Percentiles rank a stretch among this genome's conserved stretches.
Evolutionary conservation across 805 yeast species (phyloP).

Genomic region (Ogataea neopini): DNA sequence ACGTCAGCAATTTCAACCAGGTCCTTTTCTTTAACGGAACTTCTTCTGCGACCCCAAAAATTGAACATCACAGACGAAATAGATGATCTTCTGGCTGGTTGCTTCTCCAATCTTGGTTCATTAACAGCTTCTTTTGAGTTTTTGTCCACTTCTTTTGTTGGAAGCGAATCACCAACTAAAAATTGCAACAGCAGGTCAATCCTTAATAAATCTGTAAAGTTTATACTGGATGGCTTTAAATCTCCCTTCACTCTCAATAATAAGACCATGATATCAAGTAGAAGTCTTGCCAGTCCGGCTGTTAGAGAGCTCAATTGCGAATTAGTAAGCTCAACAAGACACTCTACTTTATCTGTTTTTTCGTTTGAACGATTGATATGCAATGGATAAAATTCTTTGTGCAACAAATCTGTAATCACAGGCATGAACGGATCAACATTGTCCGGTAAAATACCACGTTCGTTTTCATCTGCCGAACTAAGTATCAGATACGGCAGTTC

Average conservation of each 20-base stretch:
- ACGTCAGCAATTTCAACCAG: not conserved
- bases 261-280: constrained; percentile 21
- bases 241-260: constrained; percentile 6
- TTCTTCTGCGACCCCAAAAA: constrained; percentile 15
- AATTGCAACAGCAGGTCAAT: constrained; percentile 19
- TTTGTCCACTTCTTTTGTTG: not conserved
- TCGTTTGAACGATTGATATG: constrained; percentile 8
- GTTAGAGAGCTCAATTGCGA: constrained; percentile 20
- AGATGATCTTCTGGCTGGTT: constrained; percentile 1
- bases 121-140: not conserved
- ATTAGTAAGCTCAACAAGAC: constrained; percentile 21
- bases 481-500: constrained; percentile 26
- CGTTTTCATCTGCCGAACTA: constrained; percentile 1
- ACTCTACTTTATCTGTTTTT: constrained; percentile 6
- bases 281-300: constrained; percentile 22
- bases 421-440: constrained; percentile 13
- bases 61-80: constrained; percentile 11
- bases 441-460: not conserved
- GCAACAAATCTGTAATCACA: constrained; percentile 8
- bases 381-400: constrained; percentile 11
- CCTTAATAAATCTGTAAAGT: constrained; percentile 22
- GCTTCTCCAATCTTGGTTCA: not conserved
- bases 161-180: constrained; percentile 8
- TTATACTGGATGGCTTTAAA: constrained; percentile 1
- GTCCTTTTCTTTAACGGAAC: constrained; percentile 1